These are phyloP conservation scores for Penicillium sp. DNA, from an alignment of 2,329 filamentous ascomycete genomes.

Conservation along the genomic window DNA sequence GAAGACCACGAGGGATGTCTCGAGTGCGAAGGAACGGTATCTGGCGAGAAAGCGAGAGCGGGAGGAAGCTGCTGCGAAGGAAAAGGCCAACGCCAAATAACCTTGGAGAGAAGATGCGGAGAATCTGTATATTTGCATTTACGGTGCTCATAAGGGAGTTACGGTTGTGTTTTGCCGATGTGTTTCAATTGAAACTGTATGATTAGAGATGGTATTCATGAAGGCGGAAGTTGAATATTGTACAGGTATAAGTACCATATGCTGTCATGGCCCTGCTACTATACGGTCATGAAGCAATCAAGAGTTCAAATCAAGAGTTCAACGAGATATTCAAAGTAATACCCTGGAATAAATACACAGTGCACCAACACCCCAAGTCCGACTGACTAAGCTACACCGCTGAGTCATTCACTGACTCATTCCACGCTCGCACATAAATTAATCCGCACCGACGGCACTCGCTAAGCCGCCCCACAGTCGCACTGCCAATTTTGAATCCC, in stretches of 20 bases:
- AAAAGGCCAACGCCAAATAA: conserved; percentile 13
- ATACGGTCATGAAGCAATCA: too few species aligned
- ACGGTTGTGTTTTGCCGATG: conserved; percentile 4
- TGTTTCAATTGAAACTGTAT: not conserved
- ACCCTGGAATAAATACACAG: not conserved
- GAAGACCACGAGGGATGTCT: conserved; percentile 55
- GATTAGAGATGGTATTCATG: not conserved
- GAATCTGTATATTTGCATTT: conserved; percentile 2
- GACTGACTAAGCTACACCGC: not conserved
- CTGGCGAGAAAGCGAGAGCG: conserved; percentile 55
- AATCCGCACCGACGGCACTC: conserved; percentile 18
- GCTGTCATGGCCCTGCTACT: too few species aligned
- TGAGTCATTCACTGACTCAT: not conserved
- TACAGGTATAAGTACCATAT: not conserved
- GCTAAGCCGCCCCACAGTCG: conserved; percentile 27
- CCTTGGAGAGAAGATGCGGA: not conserved
- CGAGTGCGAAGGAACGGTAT: conserved; percentile 58
- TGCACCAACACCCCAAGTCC: not conserved
- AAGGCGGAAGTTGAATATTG: not conserved
- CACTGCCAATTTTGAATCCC: conserved; percentile 28
- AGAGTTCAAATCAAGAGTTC: too few species aligned
- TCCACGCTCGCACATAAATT: conserved; percentile 2
- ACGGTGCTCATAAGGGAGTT: not conserved
- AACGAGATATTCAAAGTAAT: not conserved
- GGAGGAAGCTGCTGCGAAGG: conserved; percentile 35